Evolutionary conservation across 1,284 basidiomycete species (phyloP).

Genomic region (Leccinum subrobustum): DNA sequence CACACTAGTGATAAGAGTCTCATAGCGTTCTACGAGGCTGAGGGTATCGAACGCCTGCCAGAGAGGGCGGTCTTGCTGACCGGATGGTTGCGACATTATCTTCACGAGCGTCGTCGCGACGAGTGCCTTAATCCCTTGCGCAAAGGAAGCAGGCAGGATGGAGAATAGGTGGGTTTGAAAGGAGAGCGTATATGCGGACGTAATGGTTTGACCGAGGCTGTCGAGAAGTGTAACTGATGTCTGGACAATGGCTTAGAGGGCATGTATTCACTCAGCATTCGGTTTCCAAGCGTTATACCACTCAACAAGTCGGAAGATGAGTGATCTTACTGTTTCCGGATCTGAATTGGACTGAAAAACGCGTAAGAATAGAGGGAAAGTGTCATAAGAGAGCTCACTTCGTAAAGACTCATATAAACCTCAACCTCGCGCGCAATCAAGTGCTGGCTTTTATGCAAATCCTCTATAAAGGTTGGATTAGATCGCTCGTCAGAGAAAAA

Average conservation of each 20-base stretch:
- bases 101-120: conserved; percentile 55
- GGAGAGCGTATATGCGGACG: conserved; percentile 56
- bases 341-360: conserved; percentile 44
- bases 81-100: conserved; percentile 29
- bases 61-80: conserved; percentile 37
- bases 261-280: conserved; percentile 46
- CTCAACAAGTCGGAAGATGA: conserved; percentile 55
- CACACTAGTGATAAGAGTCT: conserved; percentile 78
- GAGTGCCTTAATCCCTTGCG: conserved; percentile 62
- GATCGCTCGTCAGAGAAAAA: neutral
- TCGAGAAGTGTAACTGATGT: conserved; percentile 13
- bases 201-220: conserved; percentile 61
- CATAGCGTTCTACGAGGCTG: conserved; percentile 82
- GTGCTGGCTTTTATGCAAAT: conserved; percentile 57
- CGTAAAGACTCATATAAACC: conserved; percentile 55
- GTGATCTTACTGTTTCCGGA: conserved; percentile 46
- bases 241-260: conserved; percentile 1
- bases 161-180: conserved; percentile 74
- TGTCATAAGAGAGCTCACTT: conserved; percentile 41
- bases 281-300: conserved; percentile 73
- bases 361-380: conserved; percentile 7
- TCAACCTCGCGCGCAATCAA: conserved; percentile 61
- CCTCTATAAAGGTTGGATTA: conserved; percentile 43
- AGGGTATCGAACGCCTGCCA: conserved; percentile 73
- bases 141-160: conserved; percentile 62